Evolutionary conservation across 139 green algal species (phyloP).

Genomic region (Chlorella sorokiniana): DNA sequence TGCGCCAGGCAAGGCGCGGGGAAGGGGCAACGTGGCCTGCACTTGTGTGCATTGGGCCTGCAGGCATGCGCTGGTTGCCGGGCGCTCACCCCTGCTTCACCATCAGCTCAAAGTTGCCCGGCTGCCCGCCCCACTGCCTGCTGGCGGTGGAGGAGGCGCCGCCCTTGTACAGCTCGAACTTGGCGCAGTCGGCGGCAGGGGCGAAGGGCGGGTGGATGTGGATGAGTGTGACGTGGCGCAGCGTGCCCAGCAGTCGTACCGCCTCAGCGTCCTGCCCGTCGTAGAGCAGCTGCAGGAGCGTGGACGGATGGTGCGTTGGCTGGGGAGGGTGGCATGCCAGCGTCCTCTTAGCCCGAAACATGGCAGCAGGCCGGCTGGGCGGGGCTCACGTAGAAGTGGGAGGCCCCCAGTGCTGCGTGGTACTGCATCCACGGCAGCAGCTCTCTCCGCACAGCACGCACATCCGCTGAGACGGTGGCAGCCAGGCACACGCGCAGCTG

Average conservation of each 20-base stretch:
- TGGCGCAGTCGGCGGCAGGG: background rate
- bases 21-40: background rate
- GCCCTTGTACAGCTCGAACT: slow-evolving; percentile 3
- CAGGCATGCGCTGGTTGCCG: background rate
- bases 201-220: slow-evolving; percentile 48
- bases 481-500: slow-evolving; percentile 26
- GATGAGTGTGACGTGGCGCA: slow-evolving; percentile 36
- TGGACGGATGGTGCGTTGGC: background rate
- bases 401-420: slow-evolving; percentile 54
- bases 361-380: no score
- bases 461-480: slow-evolving; percentile 49
- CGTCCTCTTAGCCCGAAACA: background rate
- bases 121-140: slow-evolving; percentile 43
- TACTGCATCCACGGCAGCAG: slow-evolving; percentile 65
- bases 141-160: background rate
- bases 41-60: background rate
- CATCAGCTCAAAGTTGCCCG: slow-evolving; percentile 67
- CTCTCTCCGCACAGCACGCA: slow-evolving; percentile 49
- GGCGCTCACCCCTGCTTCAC: slow-evolving; percentile 54
- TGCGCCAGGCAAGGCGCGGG: background rate
- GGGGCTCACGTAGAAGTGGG: slow-evolving; percentile 46
- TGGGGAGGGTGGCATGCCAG: no score
- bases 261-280: slow-evolving; percentile 50
- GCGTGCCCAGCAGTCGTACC: slow-evolving; percentile 23
- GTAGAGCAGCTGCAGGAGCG: slow-evolving; percentile 50